A percentile compares a stretch with the other conserved stretches of the same genome.
Evolutionary conservation across 352 stramenopile genomes (phyloP).

Genomic region (Aphanomyces cochlioides): DNA sequence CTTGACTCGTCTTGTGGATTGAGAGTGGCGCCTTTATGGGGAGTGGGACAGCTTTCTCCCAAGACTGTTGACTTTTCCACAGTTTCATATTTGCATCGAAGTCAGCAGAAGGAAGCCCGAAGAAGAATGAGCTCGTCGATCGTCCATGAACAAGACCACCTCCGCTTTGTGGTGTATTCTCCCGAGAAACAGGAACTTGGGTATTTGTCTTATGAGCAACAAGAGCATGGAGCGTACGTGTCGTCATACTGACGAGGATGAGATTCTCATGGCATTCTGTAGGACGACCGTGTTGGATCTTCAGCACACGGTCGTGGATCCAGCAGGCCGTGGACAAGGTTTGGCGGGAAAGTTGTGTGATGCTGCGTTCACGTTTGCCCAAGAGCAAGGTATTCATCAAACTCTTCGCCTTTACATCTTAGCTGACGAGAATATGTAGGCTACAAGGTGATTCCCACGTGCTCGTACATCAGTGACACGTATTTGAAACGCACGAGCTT

Average conservation of each 20-base stretch:
- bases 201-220: not conserved
- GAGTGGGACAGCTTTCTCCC: too few relatives aligned
- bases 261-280: not conserved
- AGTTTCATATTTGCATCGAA: too few relatives aligned
- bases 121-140: too few relatives aligned
- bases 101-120: too few relatives aligned
- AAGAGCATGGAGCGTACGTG: too few relatives aligned
- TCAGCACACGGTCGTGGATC: constrained; percentile 17
- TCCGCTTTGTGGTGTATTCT: not conserved
- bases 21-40: too few relatives aligned
- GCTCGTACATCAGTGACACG: constrained; percentile 25
- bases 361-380: constrained; percentile 16
- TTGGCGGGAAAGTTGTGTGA: constrained; percentile 22
- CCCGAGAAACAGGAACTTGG: not conserved
- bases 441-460: constrained; percentile 20
- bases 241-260: too few relatives aligned
- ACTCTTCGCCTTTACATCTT: not conserved
- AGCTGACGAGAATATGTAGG: not conserved
- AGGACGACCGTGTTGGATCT: constrained; percentile 14
- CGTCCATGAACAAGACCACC: too few relatives aligned
- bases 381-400: constrained; percentile 10
- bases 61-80: too few relatives aligned
- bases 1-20: too few relatives aligned
- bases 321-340: constrained; percentile 5
- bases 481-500: constrained; percentile 12